Evolutionary conservation across 177 flowering plant genomes (phyloP).

Genomic region (Tripterygium wilfordii): DNA sequence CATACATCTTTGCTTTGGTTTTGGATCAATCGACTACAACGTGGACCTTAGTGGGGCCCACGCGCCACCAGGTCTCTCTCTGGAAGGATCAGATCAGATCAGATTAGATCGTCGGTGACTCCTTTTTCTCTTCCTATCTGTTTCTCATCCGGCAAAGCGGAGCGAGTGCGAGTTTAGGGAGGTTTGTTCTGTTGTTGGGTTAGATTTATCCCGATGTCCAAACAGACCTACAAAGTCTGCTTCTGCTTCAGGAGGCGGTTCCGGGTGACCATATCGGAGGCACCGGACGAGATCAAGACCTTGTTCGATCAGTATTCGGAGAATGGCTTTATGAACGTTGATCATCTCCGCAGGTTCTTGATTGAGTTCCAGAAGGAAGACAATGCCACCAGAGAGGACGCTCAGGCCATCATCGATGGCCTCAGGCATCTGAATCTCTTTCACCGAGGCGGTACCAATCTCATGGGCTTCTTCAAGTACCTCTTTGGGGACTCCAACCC

Average conservation of each 20-base stretch:
- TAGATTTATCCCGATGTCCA: constrained; percentile 24
- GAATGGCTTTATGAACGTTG: constrained; percentile 60
- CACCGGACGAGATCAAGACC: constrained; percentile 59
- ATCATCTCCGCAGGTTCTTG: constrained; percentile 60
- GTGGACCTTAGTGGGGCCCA: too few relatives aligned
- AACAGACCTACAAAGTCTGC: constrained; percentile 67
- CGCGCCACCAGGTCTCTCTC: too few relatives aligned
- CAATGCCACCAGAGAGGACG: constrained; percentile 49
- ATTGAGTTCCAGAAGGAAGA: constrained; percentile 54
- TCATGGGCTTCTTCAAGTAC: constrained; percentile 50
- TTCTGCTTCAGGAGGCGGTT: constrained; percentile 68
- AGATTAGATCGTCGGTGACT: too few relatives aligned
- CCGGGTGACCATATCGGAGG: constrained; percentile 42
- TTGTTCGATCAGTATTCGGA: constrained; percentile 58
- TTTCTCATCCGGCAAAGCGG: too few relatives aligned
- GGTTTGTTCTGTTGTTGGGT: background rate
- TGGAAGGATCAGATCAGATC: too few relatives aligned
- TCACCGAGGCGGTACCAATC: constrained; percentile 34
- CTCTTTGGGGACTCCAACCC: constrained; percentile 42
- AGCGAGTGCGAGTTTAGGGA: too few relatives aligned
- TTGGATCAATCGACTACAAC: too few relatives aligned
- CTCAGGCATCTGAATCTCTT: constrained; percentile 35
- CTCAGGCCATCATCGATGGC: constrained; percentile 46
- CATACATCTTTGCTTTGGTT: too few relatives aligned
- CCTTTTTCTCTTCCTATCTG: background rate